These are phyloP conservation scores for Nicotiana undulata DNA, from an alignment of 257 asterid species.

Conservation along the genomic window DNA sequence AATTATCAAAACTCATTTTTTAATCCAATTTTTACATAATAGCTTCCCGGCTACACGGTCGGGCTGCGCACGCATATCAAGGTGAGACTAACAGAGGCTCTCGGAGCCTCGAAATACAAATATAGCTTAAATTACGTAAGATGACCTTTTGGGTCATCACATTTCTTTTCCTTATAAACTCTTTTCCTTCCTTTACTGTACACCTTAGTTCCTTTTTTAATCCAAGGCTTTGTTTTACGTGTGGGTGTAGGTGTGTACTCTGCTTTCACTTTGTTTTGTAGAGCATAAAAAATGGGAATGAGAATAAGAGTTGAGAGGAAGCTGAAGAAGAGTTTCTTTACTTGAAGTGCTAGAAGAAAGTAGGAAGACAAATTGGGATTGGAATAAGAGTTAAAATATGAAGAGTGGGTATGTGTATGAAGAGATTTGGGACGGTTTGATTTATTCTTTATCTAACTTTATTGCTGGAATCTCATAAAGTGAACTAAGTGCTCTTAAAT, in stretches of 20 bases:
- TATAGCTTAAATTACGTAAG: too few species aligned
- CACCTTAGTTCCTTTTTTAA: not conserved
- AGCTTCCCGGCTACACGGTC: too few species aligned
- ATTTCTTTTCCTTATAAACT: not conserved
- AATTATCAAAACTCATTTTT: too few species aligned
- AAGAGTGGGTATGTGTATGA: constrained; percentile 18
- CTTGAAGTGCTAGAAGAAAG: not conserved
- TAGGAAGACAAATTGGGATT: not conserved
- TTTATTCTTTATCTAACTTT: constrained; percentile 7
- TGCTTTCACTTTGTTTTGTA: not conserved
- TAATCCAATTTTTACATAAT: too few species aligned
- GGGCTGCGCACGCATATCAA: too few species aligned
- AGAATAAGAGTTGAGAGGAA: not conserved
- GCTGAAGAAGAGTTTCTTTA: not conserved
- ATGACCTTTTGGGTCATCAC: too few species aligned
- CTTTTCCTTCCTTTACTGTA: not conserved
- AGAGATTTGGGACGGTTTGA: constrained; percentile 38
- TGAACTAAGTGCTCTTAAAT: too few species aligned
- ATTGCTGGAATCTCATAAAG: too few species aligned
- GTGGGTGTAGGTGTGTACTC: constrained; percentile 4
- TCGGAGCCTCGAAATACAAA: too few species aligned
- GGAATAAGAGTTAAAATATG: constrained; percentile 9
- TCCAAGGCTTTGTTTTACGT: constrained; percentile 2
- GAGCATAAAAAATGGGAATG: not conserved
- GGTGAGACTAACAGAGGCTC: too few species aligned